phyloP scores from a whole-genome alignment of 805 yeast genomes.

The Saccharomycopsis fodiens region DNA sequence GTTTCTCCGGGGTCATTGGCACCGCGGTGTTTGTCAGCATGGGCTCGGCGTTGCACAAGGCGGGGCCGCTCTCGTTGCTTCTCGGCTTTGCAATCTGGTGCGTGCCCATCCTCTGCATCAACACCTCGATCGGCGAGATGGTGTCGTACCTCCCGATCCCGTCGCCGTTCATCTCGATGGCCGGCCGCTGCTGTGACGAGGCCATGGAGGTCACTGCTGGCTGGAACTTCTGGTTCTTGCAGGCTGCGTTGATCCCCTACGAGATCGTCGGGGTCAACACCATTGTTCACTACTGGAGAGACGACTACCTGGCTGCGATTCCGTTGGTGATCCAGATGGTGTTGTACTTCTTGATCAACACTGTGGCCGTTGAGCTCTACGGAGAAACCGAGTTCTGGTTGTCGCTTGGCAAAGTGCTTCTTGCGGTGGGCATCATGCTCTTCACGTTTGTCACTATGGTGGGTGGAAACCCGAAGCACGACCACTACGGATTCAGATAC shows the following conservation, averaged over 20 bases:
- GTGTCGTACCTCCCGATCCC: conserved; percentile 68
- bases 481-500: conserved; percentile 51
- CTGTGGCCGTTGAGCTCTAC: conserved; percentile 65
- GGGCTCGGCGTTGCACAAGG: conserved; percentile 53
- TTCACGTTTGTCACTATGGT: conserved; percentile 78
- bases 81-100: conserved; percentile 64
- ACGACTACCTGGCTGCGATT: conserved; percentile 65
- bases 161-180: conserved; percentile 69
- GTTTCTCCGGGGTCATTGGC: conserved; percentile 79
- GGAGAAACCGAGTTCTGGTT: conserved; percentile 84
- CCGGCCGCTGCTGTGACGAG: conserved; percentile 69
- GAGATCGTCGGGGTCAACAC: conserved; percentile 78
- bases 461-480: conserved; percentile 76
- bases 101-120: conserved; percentile 56
- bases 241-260: conserved; percentile 73
- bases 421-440: conserved; percentile 67
- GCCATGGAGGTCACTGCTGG: conserved; percentile 71
- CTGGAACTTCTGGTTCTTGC: conserved; percentile 72
- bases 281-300: conserved; percentile 74
- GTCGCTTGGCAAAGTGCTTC: conserved; percentile 61
- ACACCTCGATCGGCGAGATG: conserved; percentile 71
- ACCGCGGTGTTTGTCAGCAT: conserved; percentile 72
- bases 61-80: conserved; percentile 66
- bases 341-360: conserved; percentile 54
- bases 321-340: conserved; percentile 59